Percentiles rank a stretch among this genome's conserved stretches.
These are phyloP conservation scores for Solanum tarapatanum DNA, from an alignment of 257 asterid genomes.

Conservation along the genomic window DNA sequence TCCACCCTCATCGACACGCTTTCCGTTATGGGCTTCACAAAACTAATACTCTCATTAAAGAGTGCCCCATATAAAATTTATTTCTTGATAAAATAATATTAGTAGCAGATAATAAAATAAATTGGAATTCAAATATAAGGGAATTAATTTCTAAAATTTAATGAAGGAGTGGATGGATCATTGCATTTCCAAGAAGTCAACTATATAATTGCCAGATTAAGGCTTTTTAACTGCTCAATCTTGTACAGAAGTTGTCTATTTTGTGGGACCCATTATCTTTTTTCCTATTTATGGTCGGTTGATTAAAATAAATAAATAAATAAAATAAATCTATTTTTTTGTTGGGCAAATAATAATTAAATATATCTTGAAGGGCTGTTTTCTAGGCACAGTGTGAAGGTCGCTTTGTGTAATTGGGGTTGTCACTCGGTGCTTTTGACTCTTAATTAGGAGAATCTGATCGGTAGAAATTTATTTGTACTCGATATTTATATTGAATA, in stretches of 20 bases:
- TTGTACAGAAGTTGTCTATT: neutral
- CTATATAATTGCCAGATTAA: neutral
- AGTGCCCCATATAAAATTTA: neutral
- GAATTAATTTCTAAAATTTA: neutral
- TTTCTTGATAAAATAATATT: neutral
- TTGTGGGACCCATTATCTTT: neutral
- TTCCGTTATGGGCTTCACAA: neutral
- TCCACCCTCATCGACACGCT: neutral
- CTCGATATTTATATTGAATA: neutral
- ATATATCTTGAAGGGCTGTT: neutral
- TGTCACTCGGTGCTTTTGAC: neutral
- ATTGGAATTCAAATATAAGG: neutral
- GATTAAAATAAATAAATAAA: neutral
- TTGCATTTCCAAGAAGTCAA: neutral
- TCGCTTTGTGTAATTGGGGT: neutral
- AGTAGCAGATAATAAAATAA: neutral
- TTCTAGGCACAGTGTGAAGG: neutral
- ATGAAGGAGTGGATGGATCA: neutral
- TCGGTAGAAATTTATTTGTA: neutral
- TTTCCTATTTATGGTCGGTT: neutral
- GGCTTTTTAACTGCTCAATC: neutral
- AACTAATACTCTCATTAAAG: neutral
- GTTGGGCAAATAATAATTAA: neutral
- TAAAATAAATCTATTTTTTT: neutral
- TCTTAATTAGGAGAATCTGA: neutral